A percentile compares a stretch with the other conserved stretches of the same genome.
These are phyloP conservation scores for Chernovozyma aurita DNA, from an alignment of 1,139 yeast species.

Conservation along the genomic window DNA sequence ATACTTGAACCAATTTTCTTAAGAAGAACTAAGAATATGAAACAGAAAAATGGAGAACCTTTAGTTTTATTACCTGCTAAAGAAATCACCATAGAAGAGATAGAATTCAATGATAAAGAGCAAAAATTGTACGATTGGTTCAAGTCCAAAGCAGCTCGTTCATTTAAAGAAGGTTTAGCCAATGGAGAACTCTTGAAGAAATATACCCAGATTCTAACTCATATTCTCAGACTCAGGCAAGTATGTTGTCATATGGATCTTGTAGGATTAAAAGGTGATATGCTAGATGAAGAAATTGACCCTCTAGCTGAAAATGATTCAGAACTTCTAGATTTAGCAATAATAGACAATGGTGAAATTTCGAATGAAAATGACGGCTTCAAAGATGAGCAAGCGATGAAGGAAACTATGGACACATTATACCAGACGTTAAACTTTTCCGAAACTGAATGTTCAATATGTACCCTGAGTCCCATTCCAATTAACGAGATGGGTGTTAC, in stretches of 20 bases:
- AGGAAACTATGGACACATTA: conserved; percentile 23
- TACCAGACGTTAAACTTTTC: conserved; percentile 28
- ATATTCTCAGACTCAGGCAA: conserved; percentile 78
- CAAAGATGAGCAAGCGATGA: conserved; percentile 27
- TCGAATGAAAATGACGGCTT: conserved; percentile 26
- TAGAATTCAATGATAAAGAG: conserved; percentile 67
- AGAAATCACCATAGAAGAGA: conserved; percentile 62
- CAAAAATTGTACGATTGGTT: conserved; percentile 64
- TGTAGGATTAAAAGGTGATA: conserved; percentile 42
- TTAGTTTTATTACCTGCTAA: conserved; percentile 77
- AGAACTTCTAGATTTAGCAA: not conserved
- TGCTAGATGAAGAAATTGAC: conserved; percentile 26
- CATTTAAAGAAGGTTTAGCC: conserved; percentile 59
- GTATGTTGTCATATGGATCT: conserved; percentile 81
- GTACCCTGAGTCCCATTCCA: conserved; percentile 63
- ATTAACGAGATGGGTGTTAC: conserved; percentile 59
- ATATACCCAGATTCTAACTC: conserved; percentile 78
- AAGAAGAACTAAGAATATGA: conserved; percentile 86
- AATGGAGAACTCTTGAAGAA: conserved; percentile 69
- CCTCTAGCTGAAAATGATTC: conserved; percentile 6
- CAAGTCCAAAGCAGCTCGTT: conserved; percentile 60
- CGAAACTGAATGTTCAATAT: conserved; percentile 78
- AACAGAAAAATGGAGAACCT: conserved; percentile 65
- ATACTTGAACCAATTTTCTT: conserved; percentile 79
- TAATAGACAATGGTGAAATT: not conserved